Evolutionary conservation across 257 asterid genomes (phyloP), one percentile per base, ranked within the genome.

Genomic region (Jasminum sambac): DNA sequence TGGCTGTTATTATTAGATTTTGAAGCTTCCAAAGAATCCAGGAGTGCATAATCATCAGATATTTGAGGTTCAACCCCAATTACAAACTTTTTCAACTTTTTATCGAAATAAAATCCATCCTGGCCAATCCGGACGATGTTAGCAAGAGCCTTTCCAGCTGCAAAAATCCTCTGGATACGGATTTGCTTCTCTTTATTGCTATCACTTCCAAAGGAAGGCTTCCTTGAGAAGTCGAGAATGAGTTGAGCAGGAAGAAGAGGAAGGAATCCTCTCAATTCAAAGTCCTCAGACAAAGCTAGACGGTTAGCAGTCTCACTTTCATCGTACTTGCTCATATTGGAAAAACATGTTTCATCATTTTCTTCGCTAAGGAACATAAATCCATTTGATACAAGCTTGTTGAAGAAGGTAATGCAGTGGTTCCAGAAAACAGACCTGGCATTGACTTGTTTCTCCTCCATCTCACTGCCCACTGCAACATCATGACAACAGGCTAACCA

Each of bases 61-160:
- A 40, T 71, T 71, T 79, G 84, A 43, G 96, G 90, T 71, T 89
- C 93, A 69, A 65, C 70, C 30, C 99, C 97, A 77, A 89, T 70
- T 52, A 77, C 73, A 79, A 95, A 95, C 69, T 82, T 87, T 79
- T 88, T 88, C 76, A 75, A 72, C 81, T 80, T 87, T 16, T 63
- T 11, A 44, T 89, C 90, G 68, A 88, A 95, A 77, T 88, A 88
- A 11, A 95, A 74, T 39, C 95, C 88, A 60, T 87, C 87, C 57
- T 74, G 81, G 59, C 94, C 98, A 65, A 82, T 83, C 48, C 80
- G 79, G 59, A 89, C 89, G 13, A 84, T 78, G 77, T 78, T 85
- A 67, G 89, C 90, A 69, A 91, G 95, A 71, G 96, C 90, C 90
- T 89, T 95, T 43, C 97, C 99, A 62, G 99, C 96, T 13, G 95